Percentiles rank a stretch among this genome's conserved stretches.
phyloP scores from a whole-genome alignment of 192 early-diverging fungal genomes.

The Podila clonocystis region DNA sequence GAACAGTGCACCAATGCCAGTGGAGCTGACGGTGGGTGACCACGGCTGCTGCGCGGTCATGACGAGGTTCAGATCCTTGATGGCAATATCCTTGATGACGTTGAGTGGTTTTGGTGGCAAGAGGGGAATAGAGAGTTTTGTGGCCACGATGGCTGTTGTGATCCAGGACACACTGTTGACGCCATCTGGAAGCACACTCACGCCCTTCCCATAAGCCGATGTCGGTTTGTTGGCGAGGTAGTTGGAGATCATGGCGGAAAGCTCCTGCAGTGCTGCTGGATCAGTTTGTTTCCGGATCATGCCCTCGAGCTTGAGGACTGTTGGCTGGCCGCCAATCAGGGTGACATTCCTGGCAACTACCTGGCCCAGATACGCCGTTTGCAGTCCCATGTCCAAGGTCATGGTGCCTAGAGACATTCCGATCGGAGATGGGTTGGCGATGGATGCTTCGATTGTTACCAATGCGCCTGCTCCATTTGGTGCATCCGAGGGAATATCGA shows the following conservation, averaged over 20 bases:
- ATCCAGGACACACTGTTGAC: constrained; percentile 29
- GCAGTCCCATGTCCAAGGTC: constrained; percentile 26
- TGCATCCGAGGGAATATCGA: constrained; percentile 40
- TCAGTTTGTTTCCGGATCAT: constrained; percentile 20
- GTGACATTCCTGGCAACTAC: constrained; percentile 23
- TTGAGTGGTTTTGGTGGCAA: constrained; percentile 26
- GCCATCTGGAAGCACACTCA: constrained; percentile 37
- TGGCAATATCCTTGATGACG: constrained; percentile 28
- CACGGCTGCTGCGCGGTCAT: constrained; percentile 34
- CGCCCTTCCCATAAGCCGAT: constrained; percentile 26
- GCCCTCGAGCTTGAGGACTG: constrained; percentile 19
- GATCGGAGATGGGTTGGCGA: constrained; percentile 60
- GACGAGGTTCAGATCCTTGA: constrained; percentile 12
- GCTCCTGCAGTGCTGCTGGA: constrained; percentile 16
- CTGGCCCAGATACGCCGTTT: constrained; percentile 31
- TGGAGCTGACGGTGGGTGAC: constrained; percentile 21
- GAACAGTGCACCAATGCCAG: constrained; percentile 26
- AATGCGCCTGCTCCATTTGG: constrained; percentile 30
- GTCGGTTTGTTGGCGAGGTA: constrained; percentile 33
- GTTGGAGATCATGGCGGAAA: constrained; percentile 33
- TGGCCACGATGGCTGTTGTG: constrained; percentile 24
- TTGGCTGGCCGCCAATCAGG: constrained; percentile 14
- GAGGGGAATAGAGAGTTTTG: constrained; percentile 31
- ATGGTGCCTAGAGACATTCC: constrained; percentile 58
- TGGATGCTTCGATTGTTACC: constrained; percentile 32